Base-by-base conservation (phyloP, 352 stramenopile species). In the Ochromonadaceae sp. region DNA sequence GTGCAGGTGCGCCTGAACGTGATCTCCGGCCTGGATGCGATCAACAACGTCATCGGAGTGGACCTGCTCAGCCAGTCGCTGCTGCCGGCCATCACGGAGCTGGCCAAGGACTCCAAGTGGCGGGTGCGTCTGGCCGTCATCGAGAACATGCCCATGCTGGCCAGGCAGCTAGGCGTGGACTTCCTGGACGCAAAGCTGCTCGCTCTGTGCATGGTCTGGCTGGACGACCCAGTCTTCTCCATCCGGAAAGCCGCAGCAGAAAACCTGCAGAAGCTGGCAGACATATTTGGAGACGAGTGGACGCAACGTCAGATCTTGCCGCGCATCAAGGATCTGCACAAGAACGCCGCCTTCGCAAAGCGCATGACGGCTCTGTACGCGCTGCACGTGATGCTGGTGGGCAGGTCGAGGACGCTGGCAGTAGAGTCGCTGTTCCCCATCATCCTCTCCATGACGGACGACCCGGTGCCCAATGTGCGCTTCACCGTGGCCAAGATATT, bases 41-140 rank as follows among this genome's bases (percentile, higher is more conserved):
- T 97, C 67, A 96, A 97, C 79, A 83, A 81, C 75, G 87, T 98
- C 10, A 93, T 98, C 65, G 93, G 92, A 32, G 90, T 97, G 50
- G 90, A 98, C 69, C 73, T 97, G 36, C 71, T 98, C 34, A 91
- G 83, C 20, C 85, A 97, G 66, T 95, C 85, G n/a, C 75, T 98
- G 14, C 68, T 98, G 10, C 92, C 92, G 43, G 91, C 91, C 44
- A 96, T 99, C 76, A 76, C 97, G 5, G 89, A 97, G 70, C 78
- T 98, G 44, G 88, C 91, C 25, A 86, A 98, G 79, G 93, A 99
- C 78, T 79, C 82, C n/a, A 95, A 98, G 74, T 99, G 93, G 93
- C 72, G 91, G 65, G 93, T 98, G 67, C 85, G 93, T 39, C 76
- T 97, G 15, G 91, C 90, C 22, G 97, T 98, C 71, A 98, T 99